Conservation (phyloP, 2,329 filamentous ascomycete species). For the Nothophoma quercina region DNA sequence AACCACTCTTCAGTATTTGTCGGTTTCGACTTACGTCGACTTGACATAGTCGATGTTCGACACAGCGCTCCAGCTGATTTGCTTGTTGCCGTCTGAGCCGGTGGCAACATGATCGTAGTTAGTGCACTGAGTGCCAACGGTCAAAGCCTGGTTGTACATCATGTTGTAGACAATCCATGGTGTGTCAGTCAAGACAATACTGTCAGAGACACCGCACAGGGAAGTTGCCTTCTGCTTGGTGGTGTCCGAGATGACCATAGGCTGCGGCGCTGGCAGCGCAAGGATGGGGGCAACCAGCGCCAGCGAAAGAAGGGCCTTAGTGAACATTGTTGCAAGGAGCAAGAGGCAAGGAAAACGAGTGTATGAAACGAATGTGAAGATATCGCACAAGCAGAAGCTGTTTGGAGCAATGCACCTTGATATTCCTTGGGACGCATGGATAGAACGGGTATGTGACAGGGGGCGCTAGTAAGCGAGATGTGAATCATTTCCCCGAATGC, state of each 20-base stretch:
- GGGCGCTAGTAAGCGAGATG: conserved; percentile 8
- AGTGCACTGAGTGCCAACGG: conserved; percentile 52
- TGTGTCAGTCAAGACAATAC: conserved; percentile 46
- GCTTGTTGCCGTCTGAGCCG: conserved; percentile 38
- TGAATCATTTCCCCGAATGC: conserved; percentile 13
- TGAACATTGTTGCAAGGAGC: conserved; percentile 1
- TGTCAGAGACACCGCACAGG: conserved; percentile 25
- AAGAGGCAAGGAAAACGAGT: conserved; percentile 1
- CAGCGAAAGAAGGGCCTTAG: conserved; percentile 15
- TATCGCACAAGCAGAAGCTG: neutral
- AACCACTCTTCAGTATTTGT: neutral
- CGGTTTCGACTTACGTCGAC: conserved; percentile 20
- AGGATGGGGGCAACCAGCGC: conserved; percentile 21
- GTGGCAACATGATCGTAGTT: conserved; percentile 46
- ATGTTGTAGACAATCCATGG: conserved; percentile 58
- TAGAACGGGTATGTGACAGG: neutral
- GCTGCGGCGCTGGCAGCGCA: conserved; percentile 21
- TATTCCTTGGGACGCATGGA: neutral
- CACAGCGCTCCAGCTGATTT: conserved; percentile 51
- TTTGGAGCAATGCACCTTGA: neutral
- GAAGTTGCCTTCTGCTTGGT: conserved; percentile 23
- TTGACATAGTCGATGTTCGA: conserved; percentile 50
- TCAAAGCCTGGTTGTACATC: conserved; percentile 53
- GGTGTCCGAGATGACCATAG: conserved; percentile 22
- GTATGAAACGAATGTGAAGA: neutral